phyloP scores from a whole-genome alignment of 2,329 filamentous ascomycete genomes.

The Cyphellophora attinorum region DNA sequence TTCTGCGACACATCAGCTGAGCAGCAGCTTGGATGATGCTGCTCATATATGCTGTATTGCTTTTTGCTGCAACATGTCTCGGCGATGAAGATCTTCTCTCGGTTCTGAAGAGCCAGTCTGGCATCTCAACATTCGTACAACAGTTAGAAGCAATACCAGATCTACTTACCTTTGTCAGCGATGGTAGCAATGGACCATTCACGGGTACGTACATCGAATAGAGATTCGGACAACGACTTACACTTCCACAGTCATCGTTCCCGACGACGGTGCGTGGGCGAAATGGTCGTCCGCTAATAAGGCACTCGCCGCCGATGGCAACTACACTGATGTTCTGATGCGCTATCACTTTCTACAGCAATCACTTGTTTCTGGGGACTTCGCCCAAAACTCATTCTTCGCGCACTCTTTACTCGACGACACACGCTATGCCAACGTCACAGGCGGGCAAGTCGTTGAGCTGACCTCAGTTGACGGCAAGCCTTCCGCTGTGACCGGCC shows the following conservation, averaged over 20 bases:
- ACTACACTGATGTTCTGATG: conserved; percentile 36
- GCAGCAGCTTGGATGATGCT: neutral
- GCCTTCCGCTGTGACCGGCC: conserved; percentile 43
- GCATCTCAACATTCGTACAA: conserved; percentile 12
- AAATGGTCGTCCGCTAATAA: conserved; percentile 6
- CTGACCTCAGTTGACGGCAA: conserved; percentile 30
- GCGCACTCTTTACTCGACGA: conserved; percentile 42
- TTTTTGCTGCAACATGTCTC: neutral
- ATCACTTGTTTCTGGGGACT: conserved; percentile 26
- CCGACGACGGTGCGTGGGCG: conserved; percentile 11
- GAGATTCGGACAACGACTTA: no score
- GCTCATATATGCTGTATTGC: no score
- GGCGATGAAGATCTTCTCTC: conserved; percentile 14
- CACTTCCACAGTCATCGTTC: conserved; percentile 11
- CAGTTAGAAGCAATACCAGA: conserved; percentile 9
- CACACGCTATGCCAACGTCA: conserved; percentile 46
- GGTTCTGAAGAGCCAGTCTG: conserved; percentile 12
- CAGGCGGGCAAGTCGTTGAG: conserved; percentile 50
- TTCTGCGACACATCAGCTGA: no score
- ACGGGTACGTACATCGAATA: conserved; percentile 14
- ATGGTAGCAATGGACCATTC: conserved; percentile 12
- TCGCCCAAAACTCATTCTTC: conserved; percentile 28
- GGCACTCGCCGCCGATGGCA: conserved; percentile 7
- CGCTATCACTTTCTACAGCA: conserved; percentile 52
- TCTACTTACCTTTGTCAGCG: conserved; percentile 13